Conservation (phyloP, 352 stramenopile species). For the Thraustochytrium sp. region DNA sequence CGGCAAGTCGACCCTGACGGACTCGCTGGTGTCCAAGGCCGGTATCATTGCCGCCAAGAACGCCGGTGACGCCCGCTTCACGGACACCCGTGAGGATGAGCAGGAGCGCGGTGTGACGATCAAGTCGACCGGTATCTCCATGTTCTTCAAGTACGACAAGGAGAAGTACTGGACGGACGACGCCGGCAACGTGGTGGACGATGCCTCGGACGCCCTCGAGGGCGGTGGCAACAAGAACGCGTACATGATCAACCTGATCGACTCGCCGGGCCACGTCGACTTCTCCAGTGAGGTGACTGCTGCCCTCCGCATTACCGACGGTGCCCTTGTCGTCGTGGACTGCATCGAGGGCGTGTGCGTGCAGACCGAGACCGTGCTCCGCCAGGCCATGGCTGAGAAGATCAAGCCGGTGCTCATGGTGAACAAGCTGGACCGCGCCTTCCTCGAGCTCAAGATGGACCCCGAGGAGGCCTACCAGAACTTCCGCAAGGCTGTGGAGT, state of each 20-base stretch:
- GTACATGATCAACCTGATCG: constrained; percentile 99
- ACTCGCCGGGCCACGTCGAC: constrained; percentile 99
- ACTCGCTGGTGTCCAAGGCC: constrained; percentile 97
- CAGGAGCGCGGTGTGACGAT: constrained; percentile 99
- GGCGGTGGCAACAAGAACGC: constrained; percentile 93
- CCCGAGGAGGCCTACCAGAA: constrained; percentile 98
- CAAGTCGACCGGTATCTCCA: constrained; percentile 99
- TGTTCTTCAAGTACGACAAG: constrained; percentile 99
- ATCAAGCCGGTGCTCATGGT: constrained; percentile 98
- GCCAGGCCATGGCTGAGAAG: constrained; percentile 94
- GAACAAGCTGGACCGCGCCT: constrained; percentile 98
- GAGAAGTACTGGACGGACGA: constrained; percentile 64
- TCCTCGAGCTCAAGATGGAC: constrained; percentile 96
- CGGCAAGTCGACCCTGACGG: constrained; percentile 98
- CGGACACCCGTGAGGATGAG: constrained; percentile 98
- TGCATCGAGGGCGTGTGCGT: constrained; percentile 98
- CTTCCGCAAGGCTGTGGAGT: constrained; percentile 96
- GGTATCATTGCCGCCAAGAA: constrained; percentile 98
- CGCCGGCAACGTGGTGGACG: constrained; percentile 54
- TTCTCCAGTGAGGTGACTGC: constrained; percentile 99
- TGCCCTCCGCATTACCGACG: constrained; percentile 97
- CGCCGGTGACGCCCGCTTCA: constrained; percentile 96
- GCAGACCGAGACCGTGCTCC: constrained; percentile 98
- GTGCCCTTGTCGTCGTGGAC: constrained; percentile 98
- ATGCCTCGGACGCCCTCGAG: constrained; percentile 48